Conservation (phyloP, 768 basidiomycete species). For the Kockovaella imperatae region DNA sequence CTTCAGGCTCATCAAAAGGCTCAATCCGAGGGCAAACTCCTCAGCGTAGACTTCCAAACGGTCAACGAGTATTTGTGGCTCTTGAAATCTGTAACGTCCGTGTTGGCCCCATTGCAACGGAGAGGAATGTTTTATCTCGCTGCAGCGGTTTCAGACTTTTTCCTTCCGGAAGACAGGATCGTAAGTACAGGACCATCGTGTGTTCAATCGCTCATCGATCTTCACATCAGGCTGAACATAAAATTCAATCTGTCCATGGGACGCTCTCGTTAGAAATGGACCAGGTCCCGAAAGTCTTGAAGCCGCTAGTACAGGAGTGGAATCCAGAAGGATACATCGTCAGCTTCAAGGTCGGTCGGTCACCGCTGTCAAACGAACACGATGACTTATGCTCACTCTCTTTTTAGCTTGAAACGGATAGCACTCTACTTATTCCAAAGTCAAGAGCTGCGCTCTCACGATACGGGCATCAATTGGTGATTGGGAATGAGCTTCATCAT, state of each 20-base stretch:
- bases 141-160: slow-evolving; percentile 97
- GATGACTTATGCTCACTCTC: not conserved
- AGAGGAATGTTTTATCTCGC: slow-evolving; percentile 91
- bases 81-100: slow-evolving; percentile 68
- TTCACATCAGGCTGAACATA: slow-evolving; percentile 74
- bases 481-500: slow-evolving; percentile 87
- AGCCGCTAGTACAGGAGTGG: slow-evolving; percentile 92
- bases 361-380: not conserved
- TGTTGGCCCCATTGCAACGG: slow-evolving; percentile 62
- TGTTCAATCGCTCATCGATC: not conserved
- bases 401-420: slow-evolving; percentile 83
- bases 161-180: slow-evolving; percentile 82
- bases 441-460: slow-evolving; percentile 76
- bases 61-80: slow-evolving; percentile 96
- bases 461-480: slow-evolving; percentile 95
- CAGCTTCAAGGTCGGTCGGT: slow-evolving; percentile 75
- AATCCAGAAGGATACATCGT: slow-evolving; percentile 81
- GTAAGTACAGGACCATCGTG: slow-evolving; percentile 48
- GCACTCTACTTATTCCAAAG: slow-evolving; percentile 75
- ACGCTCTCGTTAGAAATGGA: slow-evolving; percentile 95
- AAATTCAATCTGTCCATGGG: slow-evolving; percentile 95
- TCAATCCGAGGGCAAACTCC: slow-evolving; percentile 63
- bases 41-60: slow-evolving; percentile 82
- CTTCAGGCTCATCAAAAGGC: slow-evolving; percentile 73
- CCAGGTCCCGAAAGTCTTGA: slow-evolving; percentile 92